Evolutionary conservation across 2,329 filamentous ascomycete genomes (phyloP).

Genomic region (Clarireedia monteithiana): DNA sequence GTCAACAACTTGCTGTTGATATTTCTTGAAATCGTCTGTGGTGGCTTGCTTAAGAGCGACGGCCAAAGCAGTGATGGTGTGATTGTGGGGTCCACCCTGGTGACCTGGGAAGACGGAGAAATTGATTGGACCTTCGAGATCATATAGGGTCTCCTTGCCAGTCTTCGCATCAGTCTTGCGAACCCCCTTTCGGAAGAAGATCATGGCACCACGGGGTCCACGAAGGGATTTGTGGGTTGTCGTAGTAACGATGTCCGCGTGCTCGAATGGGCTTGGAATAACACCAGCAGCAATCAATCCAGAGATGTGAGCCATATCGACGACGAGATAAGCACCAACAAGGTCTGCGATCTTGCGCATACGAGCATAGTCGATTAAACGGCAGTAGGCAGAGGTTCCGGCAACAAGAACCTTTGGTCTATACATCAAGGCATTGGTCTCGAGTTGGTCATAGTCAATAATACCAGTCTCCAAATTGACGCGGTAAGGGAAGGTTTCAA

Average conservation of each 20-base stretch:
- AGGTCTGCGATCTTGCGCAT: slow-evolving; percentile 95
- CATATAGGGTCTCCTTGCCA: slow-evolving; percentile 83
- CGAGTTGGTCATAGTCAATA: slow-evolving; percentile 92
- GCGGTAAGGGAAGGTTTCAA: slow-evolving; percentile 96
- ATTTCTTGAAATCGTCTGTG: slow-evolving; percentile 82
- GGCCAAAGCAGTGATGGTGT: slow-evolving; percentile 95
- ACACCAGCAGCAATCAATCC: slow-evolving; percentile 89
- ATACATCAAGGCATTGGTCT: slow-evolving; percentile 85
- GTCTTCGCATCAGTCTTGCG: slow-evolving; percentile 85
- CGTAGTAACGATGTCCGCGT: slow-evolving; percentile 95
- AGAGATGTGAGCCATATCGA: slow-evolving; percentile 98
- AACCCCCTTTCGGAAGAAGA: slow-evolving; percentile 98
- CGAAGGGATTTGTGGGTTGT: slow-evolving; percentile 99
- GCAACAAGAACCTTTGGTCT: slow-evolving; percentile 94
- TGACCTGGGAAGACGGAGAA: slow-evolving; percentile 98
- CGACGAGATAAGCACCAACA: slow-evolving; percentile 88
- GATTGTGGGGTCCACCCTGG: slow-evolving; percentile 98
- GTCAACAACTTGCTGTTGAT: slow-evolving; percentile 85
- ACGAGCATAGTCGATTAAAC: slow-evolving; percentile 90
- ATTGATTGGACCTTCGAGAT: slow-evolving; percentile 94
- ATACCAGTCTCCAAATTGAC: slow-evolving; percentile 84
- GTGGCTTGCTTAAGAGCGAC: slow-evolving; percentile 94
- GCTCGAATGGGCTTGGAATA: slow-evolving; percentile 84
- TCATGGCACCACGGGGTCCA: slow-evolving; percentile 97
- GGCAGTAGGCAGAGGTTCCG: slow-evolving; percentile 96